Conservation (phyloP, 2,329 filamentous ascomycete genomes). For the Arthrobotrys iridis region DNA sequence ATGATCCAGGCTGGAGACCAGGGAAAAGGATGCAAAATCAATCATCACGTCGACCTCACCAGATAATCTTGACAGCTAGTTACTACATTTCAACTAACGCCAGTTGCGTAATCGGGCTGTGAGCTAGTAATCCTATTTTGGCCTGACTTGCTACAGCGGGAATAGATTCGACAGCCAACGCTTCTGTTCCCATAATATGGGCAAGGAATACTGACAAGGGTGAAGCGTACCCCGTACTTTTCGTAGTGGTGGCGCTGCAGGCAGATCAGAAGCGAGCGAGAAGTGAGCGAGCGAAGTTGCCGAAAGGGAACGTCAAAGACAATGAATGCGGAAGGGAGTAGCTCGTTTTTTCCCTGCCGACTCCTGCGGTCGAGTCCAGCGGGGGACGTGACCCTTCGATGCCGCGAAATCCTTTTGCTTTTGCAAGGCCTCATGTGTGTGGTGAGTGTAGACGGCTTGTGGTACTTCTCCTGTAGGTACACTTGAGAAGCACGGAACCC, state of each 20-base stretch:
- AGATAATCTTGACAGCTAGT: conserved; percentile 16
- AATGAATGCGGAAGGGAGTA: conserved; percentile 47
- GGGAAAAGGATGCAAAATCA: not conserved
- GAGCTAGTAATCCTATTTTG: not conserved
- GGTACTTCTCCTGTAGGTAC: conserved; percentile 4
- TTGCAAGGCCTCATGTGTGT: not conserved
- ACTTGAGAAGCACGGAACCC: not conserved
- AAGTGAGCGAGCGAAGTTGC: conserved; percentile 36
- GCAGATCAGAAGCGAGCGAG: conserved; percentile 51
- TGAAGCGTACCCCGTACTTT: conserved; percentile 34
- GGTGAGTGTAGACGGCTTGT: conserved; percentile 4
- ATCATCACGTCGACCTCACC: conserved; percentile 31
- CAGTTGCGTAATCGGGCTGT: conserved; percentile 40
- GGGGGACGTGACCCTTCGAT: conserved; percentile 8
- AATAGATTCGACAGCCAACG: not conserved
- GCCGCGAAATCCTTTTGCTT: conserved; percentile 41
- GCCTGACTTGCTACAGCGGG: not conserved
- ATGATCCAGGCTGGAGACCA: conserved; percentile 14
- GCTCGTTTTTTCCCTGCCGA: conserved; percentile 11
- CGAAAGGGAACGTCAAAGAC: conserved; percentile 18
- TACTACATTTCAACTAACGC: not conserved
- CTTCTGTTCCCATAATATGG: conserved; percentile 1
- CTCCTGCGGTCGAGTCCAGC: conserved; percentile 3
- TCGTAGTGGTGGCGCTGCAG: conserved; percentile 43
- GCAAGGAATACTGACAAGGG: conserved; percentile 4